Evolutionary conservation across 2,329 filamentous ascomycete species (phyloP).

Genomic region (Diaporthe aspalathi): DNA sequence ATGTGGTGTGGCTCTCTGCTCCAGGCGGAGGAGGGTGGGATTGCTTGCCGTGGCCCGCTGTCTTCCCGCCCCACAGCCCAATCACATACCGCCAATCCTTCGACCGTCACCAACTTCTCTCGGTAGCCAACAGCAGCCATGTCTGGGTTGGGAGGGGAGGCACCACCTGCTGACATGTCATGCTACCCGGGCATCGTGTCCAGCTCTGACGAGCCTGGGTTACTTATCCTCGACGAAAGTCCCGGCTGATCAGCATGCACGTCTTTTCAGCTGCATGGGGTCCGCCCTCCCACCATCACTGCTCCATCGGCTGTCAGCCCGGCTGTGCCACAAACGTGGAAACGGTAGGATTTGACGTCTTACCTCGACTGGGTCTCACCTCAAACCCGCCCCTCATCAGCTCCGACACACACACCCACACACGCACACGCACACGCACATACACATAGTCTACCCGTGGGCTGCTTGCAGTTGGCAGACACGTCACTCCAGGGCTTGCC

Average conservation of each 20-base stretch:
- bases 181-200: background rate
- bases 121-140: constrained; percentile 6
- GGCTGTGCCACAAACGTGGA: constrained; percentile 24
- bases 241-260: constrained; percentile 9
- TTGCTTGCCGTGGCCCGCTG: constrained; percentile 3
- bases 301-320: background rate
- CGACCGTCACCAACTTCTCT: constrained; percentile 16
- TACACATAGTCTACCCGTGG: background rate
- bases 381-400: constrained; percentile 3
- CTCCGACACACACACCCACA: background rate
- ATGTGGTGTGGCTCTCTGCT: too few relatives aligned
- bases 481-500: constrained; percentile 8
- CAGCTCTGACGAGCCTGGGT: background rate
- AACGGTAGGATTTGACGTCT: constrained; percentile 30
- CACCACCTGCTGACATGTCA: constrained; percentile 18
- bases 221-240: background rate
- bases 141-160: background rate
- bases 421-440: background rate
- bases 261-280: constrained; percentile 22
- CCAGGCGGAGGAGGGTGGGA: too few relatives aligned
- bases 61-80: constrained; percentile 22
- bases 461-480: constrained; percentile 23
- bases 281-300: background rate
- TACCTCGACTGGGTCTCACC: constrained; percentile 17
- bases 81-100: constrained; percentile 31